phyloP scores from a whole-genome alignment of 2,329 filamentous ascomycete genomes.

The Fusarium brevicatenulatum region DNA sequence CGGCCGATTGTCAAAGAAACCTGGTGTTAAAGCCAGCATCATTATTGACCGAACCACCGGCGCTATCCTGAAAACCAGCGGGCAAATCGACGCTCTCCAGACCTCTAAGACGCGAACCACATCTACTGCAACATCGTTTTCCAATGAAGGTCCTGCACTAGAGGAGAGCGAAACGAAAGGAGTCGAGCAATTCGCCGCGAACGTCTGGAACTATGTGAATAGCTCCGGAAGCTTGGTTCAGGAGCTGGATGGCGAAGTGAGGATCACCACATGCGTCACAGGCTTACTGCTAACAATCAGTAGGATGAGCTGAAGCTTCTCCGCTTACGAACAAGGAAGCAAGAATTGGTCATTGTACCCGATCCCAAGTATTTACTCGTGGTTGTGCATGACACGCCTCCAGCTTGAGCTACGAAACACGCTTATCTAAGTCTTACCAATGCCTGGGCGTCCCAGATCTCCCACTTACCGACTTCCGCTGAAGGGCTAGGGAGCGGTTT shows the following conservation, averaged over 20 bases:
- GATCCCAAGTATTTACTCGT: constrained; percentile 82
- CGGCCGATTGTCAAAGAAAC: constrained; percentile 77
- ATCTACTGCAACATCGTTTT: constrained; percentile 56
- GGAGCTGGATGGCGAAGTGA: constrained; percentile 76
- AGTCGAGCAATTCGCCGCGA: constrained; percentile 76
- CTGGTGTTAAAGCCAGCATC: constrained; percentile 81
- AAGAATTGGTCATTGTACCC: constrained; percentile 85
- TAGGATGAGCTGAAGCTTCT: constrained; percentile 82
- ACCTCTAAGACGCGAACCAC: constrained; percentile 51
- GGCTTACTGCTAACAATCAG: constrained; percentile 35
- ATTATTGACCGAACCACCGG: constrained; percentile 78
- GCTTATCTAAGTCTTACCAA: constrained; percentile 26
- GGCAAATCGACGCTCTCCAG: constrained; percentile 69
- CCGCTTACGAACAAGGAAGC: constrained; percentile 82
- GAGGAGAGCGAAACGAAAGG: constrained; percentile 64
- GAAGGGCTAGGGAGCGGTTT: constrained; percentile 7
- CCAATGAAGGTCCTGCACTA: constrained; percentile 55
- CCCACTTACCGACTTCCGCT: constrained; percentile 19
- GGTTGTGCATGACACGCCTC: constrained; percentile 83
- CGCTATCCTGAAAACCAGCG: constrained; percentile 79
- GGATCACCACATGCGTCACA: constrained; percentile 8
- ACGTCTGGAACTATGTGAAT: constrained; percentile 81
- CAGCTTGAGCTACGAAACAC: constrained; percentile 58
- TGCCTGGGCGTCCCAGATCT: constrained; percentile 20
- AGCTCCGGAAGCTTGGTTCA: constrained; percentile 75